Evolutionary conservation across 2,329 filamentous ascomycete genomes (phyloP).

Genomic region (Alternaria consortialis): DNA sequence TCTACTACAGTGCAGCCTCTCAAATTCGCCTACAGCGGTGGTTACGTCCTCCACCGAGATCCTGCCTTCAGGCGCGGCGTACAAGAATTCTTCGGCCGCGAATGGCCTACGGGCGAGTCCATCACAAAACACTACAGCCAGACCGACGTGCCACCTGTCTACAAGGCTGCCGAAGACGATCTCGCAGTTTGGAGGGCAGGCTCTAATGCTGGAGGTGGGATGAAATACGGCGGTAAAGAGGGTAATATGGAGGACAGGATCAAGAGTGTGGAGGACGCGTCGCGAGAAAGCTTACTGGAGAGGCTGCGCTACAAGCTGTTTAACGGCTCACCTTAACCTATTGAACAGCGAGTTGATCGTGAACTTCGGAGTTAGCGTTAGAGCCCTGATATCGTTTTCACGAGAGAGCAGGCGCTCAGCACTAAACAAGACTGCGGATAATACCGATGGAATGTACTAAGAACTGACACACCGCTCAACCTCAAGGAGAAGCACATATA

Average conservation of each 20-base stretch:
- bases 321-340: neutral
- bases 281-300: neutral
- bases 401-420: no score
- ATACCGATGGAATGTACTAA: no score
- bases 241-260: neutral
- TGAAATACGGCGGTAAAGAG: neutral
- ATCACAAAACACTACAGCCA: slow-evolving; percentile 73
- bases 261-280: neutral
- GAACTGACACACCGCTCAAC: no score
- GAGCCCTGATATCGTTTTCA: neutral
- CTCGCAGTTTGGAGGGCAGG: slow-evolving; percentile 17
- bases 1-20: slow-evolving; percentile 54
- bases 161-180: slow-evolving; percentile 23
- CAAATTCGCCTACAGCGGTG: slow-evolving; percentile 69
- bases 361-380: no score
- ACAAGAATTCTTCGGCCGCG: slow-evolving; percentile 13
- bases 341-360: no score
- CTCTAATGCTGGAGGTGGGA: neutral
- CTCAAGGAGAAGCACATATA: no score
- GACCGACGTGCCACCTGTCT: slow-evolving; percentile 1
- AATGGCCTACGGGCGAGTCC: neutral
- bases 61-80: slow-evolving; percentile 14
- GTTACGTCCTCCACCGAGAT: slow-evolving; percentile 55
- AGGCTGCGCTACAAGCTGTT: neutral
- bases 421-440: no score